phyloP scores from a whole-genome alignment of 2,329 filamentous ascomycete genomes.

The Botrytis hyacinthi region DNA sequence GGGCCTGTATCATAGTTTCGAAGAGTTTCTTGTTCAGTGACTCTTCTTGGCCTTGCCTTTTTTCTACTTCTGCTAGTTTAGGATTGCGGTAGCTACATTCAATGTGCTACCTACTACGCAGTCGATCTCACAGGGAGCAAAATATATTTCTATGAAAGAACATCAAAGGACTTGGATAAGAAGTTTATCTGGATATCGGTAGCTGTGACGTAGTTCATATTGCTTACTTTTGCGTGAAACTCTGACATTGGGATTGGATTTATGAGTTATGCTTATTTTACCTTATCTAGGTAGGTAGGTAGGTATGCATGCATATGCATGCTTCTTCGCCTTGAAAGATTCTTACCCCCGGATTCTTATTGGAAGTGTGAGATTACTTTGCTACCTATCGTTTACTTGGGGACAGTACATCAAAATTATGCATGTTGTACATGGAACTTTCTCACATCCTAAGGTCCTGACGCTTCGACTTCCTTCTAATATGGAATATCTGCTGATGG shows the following conservation, averaged over 20 bases:
- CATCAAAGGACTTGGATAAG: not conserved
- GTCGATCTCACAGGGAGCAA: not conserved
- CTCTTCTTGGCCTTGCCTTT: constrained; percentile 6
- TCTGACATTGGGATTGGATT: not conserved
- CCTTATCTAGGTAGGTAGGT: not conserved
- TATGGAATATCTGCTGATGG: not conserved
- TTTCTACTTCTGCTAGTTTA: not conserved
- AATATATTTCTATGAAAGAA: not conserved
- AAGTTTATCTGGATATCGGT: not conserved
- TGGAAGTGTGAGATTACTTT: not conserved
- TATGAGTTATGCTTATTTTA: not conserved
- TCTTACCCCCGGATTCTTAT: not conserved
- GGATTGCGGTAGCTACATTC: constrained; percentile 1
- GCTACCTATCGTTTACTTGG: not conserved
- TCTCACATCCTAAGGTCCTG: not conserved
- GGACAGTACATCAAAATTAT: not conserved
- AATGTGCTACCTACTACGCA: not conserved
- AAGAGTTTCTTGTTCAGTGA: not conserved
- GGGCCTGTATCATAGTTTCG: constrained; percentile 16
- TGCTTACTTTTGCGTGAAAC: constrained; percentile 1
- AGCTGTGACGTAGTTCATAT: not conserved
- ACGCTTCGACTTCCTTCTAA: not conserved
- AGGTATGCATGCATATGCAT: not conserved
- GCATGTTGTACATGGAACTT: not conserved
- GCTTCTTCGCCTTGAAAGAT: not conserved